Evolutionary conservation across 2,329 filamentous ascomycete species (phyloP), one percentile per base, ranked within the genome.

Genomic region (Grosmannia clavigera): DNA sequence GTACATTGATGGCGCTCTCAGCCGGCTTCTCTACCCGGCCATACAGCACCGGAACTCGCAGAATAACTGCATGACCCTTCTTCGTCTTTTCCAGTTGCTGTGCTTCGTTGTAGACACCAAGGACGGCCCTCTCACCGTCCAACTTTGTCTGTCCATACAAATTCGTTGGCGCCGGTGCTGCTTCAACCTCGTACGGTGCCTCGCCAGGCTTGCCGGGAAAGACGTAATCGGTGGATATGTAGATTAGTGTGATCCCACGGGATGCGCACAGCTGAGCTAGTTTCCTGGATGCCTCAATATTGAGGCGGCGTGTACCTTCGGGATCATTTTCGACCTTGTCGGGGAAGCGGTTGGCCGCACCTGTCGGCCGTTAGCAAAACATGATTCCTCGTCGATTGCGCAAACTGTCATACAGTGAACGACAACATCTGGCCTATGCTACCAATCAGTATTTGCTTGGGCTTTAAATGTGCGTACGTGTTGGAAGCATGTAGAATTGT

Each of bases 341-440:
- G 2, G 92, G 91, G 68, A 87, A 95, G 63, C 90, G 84, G 72
- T 95, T 92, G 54, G 91, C 91, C 50, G 91, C 92, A 69, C 88
- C 58, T 60, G 29, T 9, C n/a, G n/a, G 4, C 14, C 27, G 31
- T 31, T 10, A 52, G 50, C 27, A 14, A 27, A 51, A 51, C 48
- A 51, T 25, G 29, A 22, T 25, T 16, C 7, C 27, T 10, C 16
- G 5, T n/a, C 5, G 5, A 14, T 10, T 14, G 16, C 46, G 19
- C 19, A 6, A 2, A n/a, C 88, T 92, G 64, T 46, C 83, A 70
- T 73, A 90, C 90, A 92, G 71, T 95, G 90, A 43, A 95, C 81
- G 53, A 95, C 83, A 58, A 88, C 89, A 62, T 86, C 75, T 7
- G 90, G 89, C 68, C 87, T 90, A 46, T 7, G 40, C 19, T 46